A percentile compares a stretch with the other conserved stretches of the same genome.
Conservation (phyloP, 495 filamentous ascomycete species). For the Gamarada debralockiae region DNA sequence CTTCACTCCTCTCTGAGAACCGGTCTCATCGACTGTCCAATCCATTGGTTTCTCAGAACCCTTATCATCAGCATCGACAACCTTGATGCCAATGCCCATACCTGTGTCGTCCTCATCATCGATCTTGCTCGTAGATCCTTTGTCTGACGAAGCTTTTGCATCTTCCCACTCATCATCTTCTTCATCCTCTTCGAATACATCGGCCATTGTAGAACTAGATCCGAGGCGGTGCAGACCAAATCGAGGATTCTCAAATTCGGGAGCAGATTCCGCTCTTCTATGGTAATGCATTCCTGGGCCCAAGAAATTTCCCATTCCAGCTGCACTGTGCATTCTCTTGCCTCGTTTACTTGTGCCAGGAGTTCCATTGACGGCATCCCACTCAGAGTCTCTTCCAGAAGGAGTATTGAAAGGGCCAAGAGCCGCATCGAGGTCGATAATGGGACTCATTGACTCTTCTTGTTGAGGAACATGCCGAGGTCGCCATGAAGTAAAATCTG, state of each 20-base stretch:
- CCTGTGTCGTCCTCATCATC: constrained; percentile 31
- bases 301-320: constrained; percentile 66
- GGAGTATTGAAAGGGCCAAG: constrained; percentile 89
- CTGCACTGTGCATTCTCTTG: constrained; percentile 75
- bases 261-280: constrained; percentile 87
- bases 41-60: constrained; percentile 16
- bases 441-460: constrained; percentile 62
- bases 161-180: constrained; percentile 56
- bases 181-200: constrained; percentile 96
- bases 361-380: constrained; percentile 52
- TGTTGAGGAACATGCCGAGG: constrained; percentile 33
- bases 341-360: constrained; percentile 59
- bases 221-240: constrained; percentile 55
- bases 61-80: constrained; percentile 35
- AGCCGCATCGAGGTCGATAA: constrained; percentile 96
- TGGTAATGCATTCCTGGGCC: constrained; percentile 88
- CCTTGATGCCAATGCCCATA: constrained; percentile 49
- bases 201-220: constrained; percentile 69
- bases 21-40: constrained; percentile 11
- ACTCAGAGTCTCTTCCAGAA: constrained; percentile 42
- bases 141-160: constrained; percentile 35
- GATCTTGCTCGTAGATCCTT: constrained; percentile 33
- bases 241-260: constrained; percentile 68
- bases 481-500: constrained; percentile 41
- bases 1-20: constrained; percentile 26